Evolutionary conservation across 176 grass and related monocot species (phyloP).

Genomic region (Cocos nucifera): DNA sequence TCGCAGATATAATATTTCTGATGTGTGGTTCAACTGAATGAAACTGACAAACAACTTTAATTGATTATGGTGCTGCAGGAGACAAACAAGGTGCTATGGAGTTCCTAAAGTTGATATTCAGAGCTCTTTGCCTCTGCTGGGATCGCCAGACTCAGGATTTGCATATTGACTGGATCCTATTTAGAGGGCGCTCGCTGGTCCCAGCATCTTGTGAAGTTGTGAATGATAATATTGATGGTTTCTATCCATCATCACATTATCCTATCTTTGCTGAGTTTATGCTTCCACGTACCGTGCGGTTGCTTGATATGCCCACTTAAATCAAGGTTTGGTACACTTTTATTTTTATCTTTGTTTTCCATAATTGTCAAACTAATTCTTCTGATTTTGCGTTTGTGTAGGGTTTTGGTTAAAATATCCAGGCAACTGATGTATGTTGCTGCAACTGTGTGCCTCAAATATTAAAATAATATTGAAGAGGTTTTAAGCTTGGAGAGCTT

Average conservation of each 20-base stretch:
- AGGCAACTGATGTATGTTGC: no score
- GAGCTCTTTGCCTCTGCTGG: conserved; percentile 95
- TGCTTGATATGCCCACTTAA: conserved; percentile 26
- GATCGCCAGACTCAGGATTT: conserved; percentile 97
- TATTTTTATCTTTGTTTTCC: no score
- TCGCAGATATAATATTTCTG: no score
- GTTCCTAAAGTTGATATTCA: conserved; percentile 94
- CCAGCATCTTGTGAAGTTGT: conserved; percentile 91
- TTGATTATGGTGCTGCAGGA: conserved; percentile 25
- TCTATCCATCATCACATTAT: conserved; percentile 88
- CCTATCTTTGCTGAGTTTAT: conserved; percentile 83
- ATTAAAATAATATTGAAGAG: no score
- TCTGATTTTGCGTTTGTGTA: no score
- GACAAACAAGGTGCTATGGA: conserved; percentile 95
- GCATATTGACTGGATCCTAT: conserved; percentile 91
- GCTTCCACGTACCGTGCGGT: conserved; percentile 72
- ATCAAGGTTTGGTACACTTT: no score
- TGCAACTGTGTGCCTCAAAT: no score
- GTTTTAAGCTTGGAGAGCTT: no score
- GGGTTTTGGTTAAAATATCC: no score
- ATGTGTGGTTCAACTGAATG: no score
- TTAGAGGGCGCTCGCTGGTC: conserved; percentile 79
- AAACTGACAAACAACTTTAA: not conserved
- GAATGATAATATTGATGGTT: conserved; percentile 87
- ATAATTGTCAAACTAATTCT: no score